Base-by-base conservation (phyloP, 352 stramenopile species). In the Globisporangium paroecandrum region DNA sequence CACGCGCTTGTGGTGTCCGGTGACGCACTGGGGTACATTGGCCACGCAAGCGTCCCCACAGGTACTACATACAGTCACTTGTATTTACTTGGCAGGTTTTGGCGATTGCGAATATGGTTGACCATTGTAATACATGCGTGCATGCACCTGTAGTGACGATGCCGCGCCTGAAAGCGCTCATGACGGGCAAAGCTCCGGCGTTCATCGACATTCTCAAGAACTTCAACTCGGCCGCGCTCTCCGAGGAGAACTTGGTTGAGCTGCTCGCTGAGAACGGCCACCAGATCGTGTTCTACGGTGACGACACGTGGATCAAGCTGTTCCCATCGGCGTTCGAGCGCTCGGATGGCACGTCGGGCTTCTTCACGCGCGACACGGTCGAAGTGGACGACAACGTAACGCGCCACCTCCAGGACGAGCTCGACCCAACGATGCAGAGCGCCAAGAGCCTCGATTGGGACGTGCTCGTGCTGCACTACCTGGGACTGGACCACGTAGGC, bases 151-250 rank as follows among this genome's bases (percentile, higher is more conserved):
- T 10, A 70, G 89, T 97, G 58, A 97, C 89, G 25, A 97, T 97
- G 89, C 89, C 89, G 51, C 78, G 89, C 1, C 76, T 97, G 1
- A 97, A 97, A 68, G 89, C 89, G 25, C 77, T 97, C 43, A 75
- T 94, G 54, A 95, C 89, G 9, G 89, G 89, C 27, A 92, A 91
- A 68, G 72, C 89, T 20, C 89, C 89, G 0, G 84, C 85, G 7
- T 97, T 97, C 78, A 95, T 96, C 68, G 89, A 97, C 68, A 90
- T 97, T 57, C 71, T 97, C 41, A 95, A 95, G 72, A 97, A 97
- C 63, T 95, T 97, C 63, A 94, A 97, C 64, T 96, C 89, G 3
- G 89, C 78, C 25, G 82, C 82, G n/a, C 73, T 97, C 24, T 71
- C 76, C 0, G 84, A 95, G 25, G 77, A 86, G 13, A 96, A 95